A percentile compares a stretch with the other conserved stretches of the same genome.
Conservation (phyloP, 1,284 basidiomycete genomes). For the Irpex lacteus region DNA sequence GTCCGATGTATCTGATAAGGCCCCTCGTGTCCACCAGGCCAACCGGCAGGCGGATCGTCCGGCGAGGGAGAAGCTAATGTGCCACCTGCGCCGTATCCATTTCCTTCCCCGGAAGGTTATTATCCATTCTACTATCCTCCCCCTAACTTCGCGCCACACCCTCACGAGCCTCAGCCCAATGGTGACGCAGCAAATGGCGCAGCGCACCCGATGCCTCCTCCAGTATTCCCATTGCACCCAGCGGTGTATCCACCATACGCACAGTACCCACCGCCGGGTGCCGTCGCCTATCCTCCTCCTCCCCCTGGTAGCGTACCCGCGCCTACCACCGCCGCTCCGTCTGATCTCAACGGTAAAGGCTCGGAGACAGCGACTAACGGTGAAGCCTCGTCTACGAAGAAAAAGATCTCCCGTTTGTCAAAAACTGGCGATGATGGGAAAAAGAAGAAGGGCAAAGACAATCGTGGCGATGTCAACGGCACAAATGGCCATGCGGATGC, state of each 20-base stretch:
- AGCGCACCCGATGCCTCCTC: constrained; percentile 23
- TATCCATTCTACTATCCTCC: constrained; percentile 49
- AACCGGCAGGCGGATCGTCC: constrained; percentile 32
- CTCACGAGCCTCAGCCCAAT: constrained; percentile 39
- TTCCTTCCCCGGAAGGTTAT: constrained; percentile 46
- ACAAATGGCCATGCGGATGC: constrained; percentile 2
- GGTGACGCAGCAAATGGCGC: constrained; percentile 29
- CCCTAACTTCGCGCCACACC: constrained; percentile 28
- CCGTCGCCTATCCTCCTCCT: constrained; percentile 17
- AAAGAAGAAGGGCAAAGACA: constrained; percentile 13
- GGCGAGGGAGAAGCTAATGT: constrained; percentile 28
- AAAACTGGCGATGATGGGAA: constrained; percentile 8
- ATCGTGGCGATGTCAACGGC: constrained; percentile 1
- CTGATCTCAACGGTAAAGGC: constrained; percentile 20
- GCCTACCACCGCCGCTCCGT: constrained; percentile 11
- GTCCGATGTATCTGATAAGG: neutral
- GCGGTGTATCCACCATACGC: constrained; percentile 28
- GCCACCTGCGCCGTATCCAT: constrained; percentile 33
- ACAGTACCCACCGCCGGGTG: constrained; percentile 22
- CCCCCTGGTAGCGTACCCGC: constrained; percentile 11
- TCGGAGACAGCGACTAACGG: constrained; percentile 21
- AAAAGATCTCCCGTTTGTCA: constrained; percentile 22
- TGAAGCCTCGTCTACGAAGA: constrained; percentile 13
- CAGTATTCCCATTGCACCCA: constrained; percentile 26
- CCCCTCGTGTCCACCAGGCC: constrained; percentile 11